These are phyloP conservation scores for Herpetomonas samuelpessoai DNA, from an alignment of 208 protist genomes.

Conservation along the genomic window DNA sequence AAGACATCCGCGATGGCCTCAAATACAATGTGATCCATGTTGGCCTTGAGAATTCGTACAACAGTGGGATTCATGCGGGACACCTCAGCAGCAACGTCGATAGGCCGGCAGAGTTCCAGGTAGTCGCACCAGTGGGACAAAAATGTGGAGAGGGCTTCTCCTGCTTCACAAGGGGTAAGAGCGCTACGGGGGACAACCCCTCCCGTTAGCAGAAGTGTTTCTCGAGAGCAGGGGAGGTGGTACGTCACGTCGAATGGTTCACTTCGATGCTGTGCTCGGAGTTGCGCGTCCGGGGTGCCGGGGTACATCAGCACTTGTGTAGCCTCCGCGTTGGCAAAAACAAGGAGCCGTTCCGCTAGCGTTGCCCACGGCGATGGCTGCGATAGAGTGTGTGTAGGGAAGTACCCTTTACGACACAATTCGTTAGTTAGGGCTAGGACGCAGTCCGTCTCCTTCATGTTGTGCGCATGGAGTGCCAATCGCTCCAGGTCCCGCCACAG, in stretches of 20 bases:
- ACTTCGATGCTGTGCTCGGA: not conserved
- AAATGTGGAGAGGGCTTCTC: constrained; percentile 29
- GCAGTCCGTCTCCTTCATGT: constrained; percentile 70
- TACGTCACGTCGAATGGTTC: not conserved
- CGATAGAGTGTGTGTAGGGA: constrained; percentile 18
- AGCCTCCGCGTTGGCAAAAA: constrained; percentile 51
- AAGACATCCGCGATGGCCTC: not conserved
- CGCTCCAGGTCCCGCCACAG: constrained; percentile 49
- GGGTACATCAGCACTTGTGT: constrained; percentile 64
- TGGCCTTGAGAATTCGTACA: not conserved
- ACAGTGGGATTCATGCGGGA: not conserved
- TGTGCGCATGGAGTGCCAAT: constrained; percentile 28
- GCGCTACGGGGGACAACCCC: constrained; percentile 82
- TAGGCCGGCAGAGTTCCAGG: not conserved
- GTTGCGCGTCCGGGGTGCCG: constrained; percentile 27
- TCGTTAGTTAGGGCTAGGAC: constrained; percentile 38
- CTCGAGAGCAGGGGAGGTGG: constrained; percentile 36
- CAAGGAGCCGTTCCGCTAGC: constrained; percentile 47
- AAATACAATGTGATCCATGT: not conserved
- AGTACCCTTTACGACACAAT: constrained; percentile 27
- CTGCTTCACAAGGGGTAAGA: constrained; percentile 47
- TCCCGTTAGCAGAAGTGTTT: constrained; percentile 74
- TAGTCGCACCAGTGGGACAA: constrained; percentile 30
- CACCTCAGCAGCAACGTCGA: not conserved
- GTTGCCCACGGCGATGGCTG: constrained; percentile 40